Conservation (phyloP, 805 yeast species). For the Lipomyces orientalis region DNA sequence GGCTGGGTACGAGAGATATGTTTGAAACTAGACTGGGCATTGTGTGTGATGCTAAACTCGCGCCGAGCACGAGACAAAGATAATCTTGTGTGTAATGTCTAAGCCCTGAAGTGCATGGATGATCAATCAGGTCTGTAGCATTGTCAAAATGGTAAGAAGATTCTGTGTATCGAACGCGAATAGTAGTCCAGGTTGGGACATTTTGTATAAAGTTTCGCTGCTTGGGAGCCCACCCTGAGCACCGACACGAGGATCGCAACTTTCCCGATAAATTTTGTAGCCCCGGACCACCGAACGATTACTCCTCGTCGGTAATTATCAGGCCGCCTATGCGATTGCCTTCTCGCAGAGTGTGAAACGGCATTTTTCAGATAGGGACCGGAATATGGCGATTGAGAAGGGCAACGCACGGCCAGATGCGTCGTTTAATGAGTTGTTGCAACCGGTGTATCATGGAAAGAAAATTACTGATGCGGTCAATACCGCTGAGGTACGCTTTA, state of each 20-base stretch:
- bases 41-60: neutral
- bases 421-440: constrained; percentile 70
- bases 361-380: neutral
- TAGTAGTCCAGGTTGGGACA: neutral
- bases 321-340: neutral
- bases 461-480: constrained; percentile 82
- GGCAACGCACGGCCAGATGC: constrained; percentile 11
- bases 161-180: neutral
- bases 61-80: neutral
- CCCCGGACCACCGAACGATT: neutral
- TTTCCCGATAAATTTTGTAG: neutral
- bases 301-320: neutral
- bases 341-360: neutral
- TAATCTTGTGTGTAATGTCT: neutral
- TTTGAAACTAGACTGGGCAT: neutral
- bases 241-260: neutral
- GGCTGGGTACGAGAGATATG: neutral
- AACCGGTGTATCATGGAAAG: constrained; percentile 87
- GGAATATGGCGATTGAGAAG: neutral
- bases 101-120: neutral
- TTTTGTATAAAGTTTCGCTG: neutral
- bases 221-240: neutral
- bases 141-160: neutral
- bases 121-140: neutral
- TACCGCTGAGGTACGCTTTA: constrained; percentile 63